Conservation (phyloP, 805 yeast species). For the Tetrapisispora phaffii region DNA sequence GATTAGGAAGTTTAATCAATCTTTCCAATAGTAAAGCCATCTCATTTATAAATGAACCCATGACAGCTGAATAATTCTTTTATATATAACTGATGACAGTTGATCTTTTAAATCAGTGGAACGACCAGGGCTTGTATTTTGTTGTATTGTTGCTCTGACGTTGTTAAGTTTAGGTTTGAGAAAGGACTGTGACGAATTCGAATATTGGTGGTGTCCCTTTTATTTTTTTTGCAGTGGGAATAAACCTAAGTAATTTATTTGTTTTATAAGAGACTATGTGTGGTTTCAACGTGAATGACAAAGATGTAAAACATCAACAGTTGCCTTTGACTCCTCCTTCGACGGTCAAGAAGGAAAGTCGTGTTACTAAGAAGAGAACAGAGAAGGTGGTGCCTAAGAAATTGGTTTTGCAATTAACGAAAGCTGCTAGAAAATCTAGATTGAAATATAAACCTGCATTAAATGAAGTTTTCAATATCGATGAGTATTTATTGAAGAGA, state of each 20-base stretch:
- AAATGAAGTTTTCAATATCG: conserved; percentile 36
- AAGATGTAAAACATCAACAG: not conserved
- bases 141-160: no score
- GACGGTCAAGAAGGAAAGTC: conserved; percentile 10
- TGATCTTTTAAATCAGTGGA: no score
- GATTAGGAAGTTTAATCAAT: conserved; percentile 1
- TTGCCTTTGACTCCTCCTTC: conserved; percentile 15
- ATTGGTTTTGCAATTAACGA: conserved; percentile 13
- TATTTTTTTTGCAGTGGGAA: no score
- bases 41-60: no score
- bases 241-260: no score
- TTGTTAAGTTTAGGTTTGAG: no score
- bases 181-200: no score
- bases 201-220: no score
- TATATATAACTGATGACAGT: not conserved
- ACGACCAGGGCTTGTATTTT: no score
- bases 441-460: conserved; percentile 38
- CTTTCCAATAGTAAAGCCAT: not conserved
- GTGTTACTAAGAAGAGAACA: not conserved
- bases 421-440: conserved; percentile 31
- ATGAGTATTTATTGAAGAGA: conserved; percentile 9
- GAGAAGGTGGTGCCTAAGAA: conserved; percentile 12
- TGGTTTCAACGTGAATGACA: not conserved
- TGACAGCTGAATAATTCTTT: no score
- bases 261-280: not conserved